Base-by-base conservation (phyloP, 2,329 filamentous ascomycete species). In the Arachnopeziza araneosa region DNA sequence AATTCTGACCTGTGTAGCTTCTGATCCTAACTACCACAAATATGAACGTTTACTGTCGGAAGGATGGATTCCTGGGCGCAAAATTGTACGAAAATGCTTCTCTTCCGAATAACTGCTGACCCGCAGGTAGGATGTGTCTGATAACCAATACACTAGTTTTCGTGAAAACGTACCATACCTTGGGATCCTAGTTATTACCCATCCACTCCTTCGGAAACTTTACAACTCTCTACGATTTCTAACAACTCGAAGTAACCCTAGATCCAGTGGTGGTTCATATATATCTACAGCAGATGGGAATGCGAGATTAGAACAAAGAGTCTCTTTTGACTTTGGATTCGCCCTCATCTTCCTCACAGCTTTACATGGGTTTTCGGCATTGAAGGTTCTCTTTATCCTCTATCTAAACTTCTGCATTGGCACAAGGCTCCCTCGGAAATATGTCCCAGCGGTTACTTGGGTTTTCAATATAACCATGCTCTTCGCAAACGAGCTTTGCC, bases 11-110 rank as follows among this genome's bases (percentile, higher is more conserved):
- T 30, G 22, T 52, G 58, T 71, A 96, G 92, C 88, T 61, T 87
- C 86, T 44, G 89, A 97, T 72, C 90, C 91, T 5, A 86, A 89
- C 66, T 99, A 95, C 72, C 73, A 80, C 60, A 89, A 87, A 67
- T 97, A 87, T 71, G 81, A 88, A 63, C 78, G 79, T 61, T 78
- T 87, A 49, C 82, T 99, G 19, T 86, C 85, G 1, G 81, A 86
- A 9, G 96, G 95, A 67, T 99, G 95, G 95, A 89, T 99, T 60
- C 89, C 89, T 8, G 93, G 93, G 24, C 89, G 93, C 61, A 91
- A 91, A 81, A 91, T 98, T 64, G 89, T 91, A 80, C 69, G 84
- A 64, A 21, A 4, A 30, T 50, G 1, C 19, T 23, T 52, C 7
- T 19, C 10, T 51, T n/a, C 2, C 3, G 21, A 21, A 10, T 9